Conservation (phyloP, 108 stramenopile species). For the Schizochytrium sp. region DNA sequence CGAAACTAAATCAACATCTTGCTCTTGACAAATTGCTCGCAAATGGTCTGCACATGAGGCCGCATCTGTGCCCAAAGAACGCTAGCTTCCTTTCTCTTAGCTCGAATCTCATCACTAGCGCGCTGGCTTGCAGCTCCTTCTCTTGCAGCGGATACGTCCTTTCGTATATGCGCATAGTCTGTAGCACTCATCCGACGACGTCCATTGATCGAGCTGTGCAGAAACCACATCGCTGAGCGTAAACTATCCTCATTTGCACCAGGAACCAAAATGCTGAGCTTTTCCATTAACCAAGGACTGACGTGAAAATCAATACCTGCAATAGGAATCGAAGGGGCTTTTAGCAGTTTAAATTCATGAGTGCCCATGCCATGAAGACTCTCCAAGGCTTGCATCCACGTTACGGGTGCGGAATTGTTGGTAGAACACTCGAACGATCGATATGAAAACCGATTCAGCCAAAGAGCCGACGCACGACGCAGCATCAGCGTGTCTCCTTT, state of each 20-base stretch:
- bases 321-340: background rate
- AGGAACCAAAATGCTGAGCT: background rate
- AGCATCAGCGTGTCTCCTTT: slow-evolving; percentile 50
- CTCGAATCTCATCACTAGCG: background rate
- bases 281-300: slow-evolving; percentile 40
- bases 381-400: background rate
- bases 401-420: background rate
- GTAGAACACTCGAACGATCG: too few relatives aligned
- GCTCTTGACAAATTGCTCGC: slow-evolving; percentile 17
- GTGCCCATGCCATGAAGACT: background rate
- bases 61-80: background rate
- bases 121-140: background rate
- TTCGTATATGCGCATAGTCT: slow-evolving; percentile 18
- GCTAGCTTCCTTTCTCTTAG: background rate
- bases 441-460: background rate
- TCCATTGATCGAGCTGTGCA: slow-evolving; percentile 53
- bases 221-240: slow-evolving; percentile 33
- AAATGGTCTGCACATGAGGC: background rate
- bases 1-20: background rate
- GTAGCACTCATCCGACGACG: background rate
- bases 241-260: background rate
- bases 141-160: background rate
- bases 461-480: background rate
- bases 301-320: slow-evolving; percentile 60
- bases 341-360: background rate